Conservation (phyloP, 768 basidiomycete genomes). For the Terana coerulea region DNA sequence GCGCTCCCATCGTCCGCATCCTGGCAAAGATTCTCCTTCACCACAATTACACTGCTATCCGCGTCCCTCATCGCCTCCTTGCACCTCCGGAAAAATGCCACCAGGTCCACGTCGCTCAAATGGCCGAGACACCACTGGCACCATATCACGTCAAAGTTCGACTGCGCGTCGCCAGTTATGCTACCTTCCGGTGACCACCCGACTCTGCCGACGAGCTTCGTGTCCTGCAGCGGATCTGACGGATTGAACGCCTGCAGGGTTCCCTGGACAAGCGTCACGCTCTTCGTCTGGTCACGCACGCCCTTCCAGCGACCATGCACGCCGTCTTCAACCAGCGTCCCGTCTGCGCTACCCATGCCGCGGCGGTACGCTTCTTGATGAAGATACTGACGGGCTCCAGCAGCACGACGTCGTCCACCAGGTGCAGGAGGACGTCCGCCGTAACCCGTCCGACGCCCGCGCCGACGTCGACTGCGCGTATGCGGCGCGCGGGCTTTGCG, state of each 20-base stretch:
- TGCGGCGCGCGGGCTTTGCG: slow-evolving; percentile 34
- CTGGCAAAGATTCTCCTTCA: slow-evolving; percentile 88
- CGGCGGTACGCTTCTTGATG: slow-evolving; percentile 63
- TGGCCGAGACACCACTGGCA: slow-evolving; percentile 98
- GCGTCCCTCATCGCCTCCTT: slow-evolving; percentile 53
- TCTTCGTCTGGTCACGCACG: slow-evolving; percentile 56
- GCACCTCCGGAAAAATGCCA: slow-evolving; percentile 68
- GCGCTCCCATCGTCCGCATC: slow-evolving; percentile 51
- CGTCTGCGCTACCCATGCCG: slow-evolving; percentile 25
- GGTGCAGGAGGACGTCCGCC: slow-evolving; percentile 80
- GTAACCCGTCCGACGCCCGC: slow-evolving; percentile 95
- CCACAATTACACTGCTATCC: slow-evolving; percentile 61
- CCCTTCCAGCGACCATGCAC: slow-evolving; percentile 55
- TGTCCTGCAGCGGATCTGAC: slow-evolving; percentile 37
- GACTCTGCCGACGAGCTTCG: slow-evolving; percentile 56
- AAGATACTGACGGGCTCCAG: slow-evolving; percentile 85
- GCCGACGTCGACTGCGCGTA: slow-evolving; percentile 86
- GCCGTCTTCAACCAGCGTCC: slow-evolving; percentile 22
- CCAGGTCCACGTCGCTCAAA: slow-evolving; percentile 71
- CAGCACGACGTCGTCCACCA: slow-evolving; percentile 83
- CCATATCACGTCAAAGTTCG: slow-evolving; percentile 88
- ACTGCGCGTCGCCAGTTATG: slow-evolving; percentile 37
- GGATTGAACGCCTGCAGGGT: slow-evolving; percentile 85
- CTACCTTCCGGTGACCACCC: slow-evolving; percentile 51
- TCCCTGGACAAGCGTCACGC: slow-evolving; percentile 75